These are phyloP conservation scores for Phyllosticta capitalensis DNA, from an alignment of 2,329 filamentous ascomycete species.

Conservation along the genomic window DNA sequence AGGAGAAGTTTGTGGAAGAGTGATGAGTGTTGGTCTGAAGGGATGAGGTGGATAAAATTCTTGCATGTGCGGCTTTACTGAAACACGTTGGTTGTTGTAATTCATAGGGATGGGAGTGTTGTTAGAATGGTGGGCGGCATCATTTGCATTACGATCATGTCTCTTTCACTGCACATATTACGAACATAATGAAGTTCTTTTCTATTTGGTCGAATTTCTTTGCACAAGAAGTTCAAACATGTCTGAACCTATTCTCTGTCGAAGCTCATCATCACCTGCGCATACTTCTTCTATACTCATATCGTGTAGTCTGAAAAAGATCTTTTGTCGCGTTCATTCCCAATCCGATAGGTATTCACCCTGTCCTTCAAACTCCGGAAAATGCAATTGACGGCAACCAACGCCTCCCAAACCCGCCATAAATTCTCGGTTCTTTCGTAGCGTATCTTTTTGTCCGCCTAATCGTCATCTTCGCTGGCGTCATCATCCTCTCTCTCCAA, in stretches of 20 bases:
- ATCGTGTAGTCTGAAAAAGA: not conserved
- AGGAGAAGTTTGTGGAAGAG: not conserved
- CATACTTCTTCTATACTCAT: not conserved
- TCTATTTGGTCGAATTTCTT: not conserved
- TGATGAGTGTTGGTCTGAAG: not conserved
- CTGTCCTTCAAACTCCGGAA: not conserved
- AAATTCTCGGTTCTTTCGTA: not conserved
- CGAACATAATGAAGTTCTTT: not conserved
- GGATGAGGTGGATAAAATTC: not conserved
- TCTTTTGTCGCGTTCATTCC: not conserved
- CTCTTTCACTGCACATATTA: not conserved
- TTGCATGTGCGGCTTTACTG: not conserved
- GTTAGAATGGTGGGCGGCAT: not conserved
- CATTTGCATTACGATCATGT: not conserved
- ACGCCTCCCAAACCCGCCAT: not conserved
- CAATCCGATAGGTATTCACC: not conserved
- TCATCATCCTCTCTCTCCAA: conserved; percentile 15
- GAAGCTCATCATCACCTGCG: not conserved
- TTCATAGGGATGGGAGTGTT: not conserved
- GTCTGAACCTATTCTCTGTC: not conserved
- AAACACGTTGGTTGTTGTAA: not conserved
- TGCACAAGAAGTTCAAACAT: not conserved
- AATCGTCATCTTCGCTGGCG: conserved; percentile 7
- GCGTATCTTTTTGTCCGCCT: not conserved
- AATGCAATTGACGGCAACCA: not conserved